These are phyloP conservation scores for Pogostemon cablin DNA, from an alignment of 257 asterid genomes.

Conservation along the genomic window DNA sequence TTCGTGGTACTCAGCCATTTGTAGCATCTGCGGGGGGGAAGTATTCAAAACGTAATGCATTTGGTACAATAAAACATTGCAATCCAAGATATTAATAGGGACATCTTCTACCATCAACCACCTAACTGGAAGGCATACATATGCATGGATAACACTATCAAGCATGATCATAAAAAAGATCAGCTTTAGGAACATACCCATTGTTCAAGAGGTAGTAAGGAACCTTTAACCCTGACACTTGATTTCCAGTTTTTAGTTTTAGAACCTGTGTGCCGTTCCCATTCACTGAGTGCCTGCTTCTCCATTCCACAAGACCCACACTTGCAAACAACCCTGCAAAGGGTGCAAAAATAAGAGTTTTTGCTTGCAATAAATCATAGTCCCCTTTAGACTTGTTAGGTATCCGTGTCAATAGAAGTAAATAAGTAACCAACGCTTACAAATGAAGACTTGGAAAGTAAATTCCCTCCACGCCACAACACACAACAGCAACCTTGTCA, in stretches of 20 bases:
- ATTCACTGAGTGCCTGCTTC: slow-evolving; percentile 88
- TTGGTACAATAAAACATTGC: neutral
- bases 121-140: neutral
- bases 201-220: slow-evolving; percentile 84
- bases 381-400: slow-evolving; percentile 14
- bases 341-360: slow-evolving; percentile 24
- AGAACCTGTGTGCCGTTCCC: slow-evolving; percentile 96
- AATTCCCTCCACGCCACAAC: slow-evolving; percentile 87
- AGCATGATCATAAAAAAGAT: slow-evolving; percentile 29
- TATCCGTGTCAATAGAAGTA: slow-evolving; percentile 18
- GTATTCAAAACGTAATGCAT: neutral
- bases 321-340: slow-evolving; percentile 93
- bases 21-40: slow-evolving; percentile 69
- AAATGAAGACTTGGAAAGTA: slow-evolving; percentile 93
- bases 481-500: slow-evolving; percentile 78
- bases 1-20: slow-evolving; percentile 84
- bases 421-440: slow-evolving; percentile 55
- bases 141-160: slow-evolving; percentile 3
- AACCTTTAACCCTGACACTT: slow-evolving; percentile 86
- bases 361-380: slow-evolving; percentile 28
- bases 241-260: slow-evolving; percentile 87
- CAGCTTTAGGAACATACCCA: slow-evolving; percentile 71
- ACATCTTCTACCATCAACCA: slow-evolving; percentile 28
- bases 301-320: slow-evolving; percentile 92
- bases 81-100: slow-evolving; percentile 12